Evolutionary conservation across 352 stramenopile species (phyloP).

Genomic region (Phytophthora tubulina): DNA sequence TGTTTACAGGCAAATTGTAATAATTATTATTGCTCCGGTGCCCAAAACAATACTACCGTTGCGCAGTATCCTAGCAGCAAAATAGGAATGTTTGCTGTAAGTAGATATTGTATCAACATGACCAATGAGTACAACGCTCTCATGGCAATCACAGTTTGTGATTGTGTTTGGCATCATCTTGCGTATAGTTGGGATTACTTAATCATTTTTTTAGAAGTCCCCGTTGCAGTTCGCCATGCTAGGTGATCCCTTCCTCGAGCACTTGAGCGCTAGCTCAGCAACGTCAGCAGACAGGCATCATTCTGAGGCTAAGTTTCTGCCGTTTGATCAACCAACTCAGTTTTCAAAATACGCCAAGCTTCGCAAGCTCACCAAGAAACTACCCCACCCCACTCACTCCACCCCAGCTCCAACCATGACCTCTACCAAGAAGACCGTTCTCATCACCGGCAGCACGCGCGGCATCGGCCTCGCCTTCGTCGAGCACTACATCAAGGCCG

Average conservation of each 20-base stretch:
- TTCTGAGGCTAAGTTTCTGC: too few species aligned
- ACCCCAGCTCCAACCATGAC: not conserved
- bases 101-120: too few species aligned
- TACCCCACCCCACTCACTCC: too few species aligned
- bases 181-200: not conserved
- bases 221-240: too few species aligned
- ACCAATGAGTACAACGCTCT: not conserved
- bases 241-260: too few species aligned
- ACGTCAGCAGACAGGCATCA: too few species aligned
- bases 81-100: too few species aligned
- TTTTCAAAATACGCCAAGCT: constrained; percentile 7
- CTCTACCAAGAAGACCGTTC: constrained; percentile 17
- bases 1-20: too few species aligned
- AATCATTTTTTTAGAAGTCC: not conserved
- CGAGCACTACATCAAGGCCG: constrained; percentile 36
- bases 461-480: constrained; percentile 49
- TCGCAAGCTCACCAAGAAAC: not conserved
- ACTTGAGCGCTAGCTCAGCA: too few species aligned
- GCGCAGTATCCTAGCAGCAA: too few species aligned
- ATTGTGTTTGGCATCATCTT: not conserved
- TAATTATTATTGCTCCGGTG: too few species aligned
- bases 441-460: constrained; percentile 22
- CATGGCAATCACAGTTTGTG: not conserved
- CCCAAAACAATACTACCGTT: too few species aligned
- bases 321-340: constrained; percentile 2